Conservation (phyloP, 306 rosid genomes). For the Acacia melanoxylon region DNA sequence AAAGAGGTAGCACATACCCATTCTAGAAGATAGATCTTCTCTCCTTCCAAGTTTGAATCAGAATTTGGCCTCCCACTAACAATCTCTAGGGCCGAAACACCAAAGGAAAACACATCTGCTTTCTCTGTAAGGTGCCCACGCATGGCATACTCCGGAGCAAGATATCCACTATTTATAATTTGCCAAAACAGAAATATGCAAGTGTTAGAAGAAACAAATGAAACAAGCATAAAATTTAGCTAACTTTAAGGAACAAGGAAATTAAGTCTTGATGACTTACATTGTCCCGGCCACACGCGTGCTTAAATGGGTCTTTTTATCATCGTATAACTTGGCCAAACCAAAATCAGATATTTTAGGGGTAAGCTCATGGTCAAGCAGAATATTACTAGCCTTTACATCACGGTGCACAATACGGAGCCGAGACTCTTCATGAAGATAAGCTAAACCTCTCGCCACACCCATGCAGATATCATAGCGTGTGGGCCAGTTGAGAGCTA, state of each 20-base stretch:
- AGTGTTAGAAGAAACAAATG: background rate
- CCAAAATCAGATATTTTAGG: slow-evolving; percentile 91
- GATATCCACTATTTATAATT: slow-evolving; percentile 63
- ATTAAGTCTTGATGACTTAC: slow-evolving; percentile 39
- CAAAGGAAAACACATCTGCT: slow-evolving; percentile 83
- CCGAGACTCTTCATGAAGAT: slow-evolving; percentile 78
- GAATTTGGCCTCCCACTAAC: slow-evolving; percentile 74
- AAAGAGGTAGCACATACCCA: slow-evolving; percentile 46
- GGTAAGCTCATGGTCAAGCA: slow-evolving; percentile 57
- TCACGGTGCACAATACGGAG: slow-evolving; percentile 76
- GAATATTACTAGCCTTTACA: slow-evolving; percentile 79
- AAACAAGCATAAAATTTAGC: background rate
- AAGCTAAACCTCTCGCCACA: slow-evolving; percentile 77
- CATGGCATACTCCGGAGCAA: slow-evolving; percentile 91
- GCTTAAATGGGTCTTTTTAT: slow-evolving; percentile 78
- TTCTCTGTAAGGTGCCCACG: slow-evolving; percentile 87
- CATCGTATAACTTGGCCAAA: slow-evolving; percentile 79
- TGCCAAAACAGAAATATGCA: slow-evolving; percentile 4
- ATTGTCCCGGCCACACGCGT: slow-evolving; percentile 80
- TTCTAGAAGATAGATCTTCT: slow-evolving; percentile 68
- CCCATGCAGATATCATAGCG: slow-evolving; percentile 76
- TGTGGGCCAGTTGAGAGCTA: slow-evolving; percentile 63
- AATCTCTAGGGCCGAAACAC: slow-evolving; percentile 75
- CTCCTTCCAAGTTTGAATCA: slow-evolving; percentile 60
- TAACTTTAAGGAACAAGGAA: background rate